Evolutionary conservation across 192 early-diverging fungal species (phyloP).

Genomic region (Coemansia sp.): DNA sequence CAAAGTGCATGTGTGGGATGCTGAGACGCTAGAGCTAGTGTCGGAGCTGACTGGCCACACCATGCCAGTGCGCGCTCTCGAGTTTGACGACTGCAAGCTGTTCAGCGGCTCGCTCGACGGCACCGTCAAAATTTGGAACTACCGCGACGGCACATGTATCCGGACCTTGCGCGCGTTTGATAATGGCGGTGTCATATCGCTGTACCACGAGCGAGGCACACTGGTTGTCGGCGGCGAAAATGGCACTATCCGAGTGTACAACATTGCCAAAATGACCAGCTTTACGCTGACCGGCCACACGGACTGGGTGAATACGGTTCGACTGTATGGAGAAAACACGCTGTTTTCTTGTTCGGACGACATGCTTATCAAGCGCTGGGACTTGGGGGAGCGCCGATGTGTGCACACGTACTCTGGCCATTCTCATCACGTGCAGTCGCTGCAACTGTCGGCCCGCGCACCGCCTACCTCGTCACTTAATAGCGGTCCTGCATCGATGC

Average conservation of each 20-base stretch:
- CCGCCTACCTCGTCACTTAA: conserved; percentile 19
- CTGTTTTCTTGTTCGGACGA: conserved; percentile 91
- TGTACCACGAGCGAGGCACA: conserved; percentile 78
- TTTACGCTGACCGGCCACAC: conserved; percentile 78
- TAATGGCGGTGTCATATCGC: conserved; percentile 74
- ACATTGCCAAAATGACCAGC: conserved; percentile 61
- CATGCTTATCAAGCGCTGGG: conserved; percentile 79
- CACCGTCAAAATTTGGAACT: conserved; percentile 92
- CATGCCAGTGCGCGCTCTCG: conserved; percentile 80
- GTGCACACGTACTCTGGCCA: conserved; percentile 73
- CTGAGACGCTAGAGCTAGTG: conserved; percentile 79
- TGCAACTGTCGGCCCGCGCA: conserved; percentile 42
- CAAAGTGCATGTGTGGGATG: conserved; percentile 86
- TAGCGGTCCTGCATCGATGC: background rate
- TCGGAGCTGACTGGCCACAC: conserved; percentile 83
- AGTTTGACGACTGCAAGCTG: conserved; percentile 94
- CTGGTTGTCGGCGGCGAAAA: conserved; percentile 87
- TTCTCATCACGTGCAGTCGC: conserved; percentile 72
- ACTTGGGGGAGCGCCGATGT: conserved; percentile 71
- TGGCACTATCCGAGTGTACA: conserved; percentile 85
- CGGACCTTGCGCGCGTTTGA: conserved; percentile 64
- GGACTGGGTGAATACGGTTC: conserved; percentile 92
- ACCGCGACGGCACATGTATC: conserved; percentile 85
- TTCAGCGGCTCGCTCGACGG: conserved; percentile 92
- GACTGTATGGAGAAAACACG: conserved; percentile 66